Conservation (phyloP, 805 yeast species). For the Candida pseudoglaebosa region DNA sequence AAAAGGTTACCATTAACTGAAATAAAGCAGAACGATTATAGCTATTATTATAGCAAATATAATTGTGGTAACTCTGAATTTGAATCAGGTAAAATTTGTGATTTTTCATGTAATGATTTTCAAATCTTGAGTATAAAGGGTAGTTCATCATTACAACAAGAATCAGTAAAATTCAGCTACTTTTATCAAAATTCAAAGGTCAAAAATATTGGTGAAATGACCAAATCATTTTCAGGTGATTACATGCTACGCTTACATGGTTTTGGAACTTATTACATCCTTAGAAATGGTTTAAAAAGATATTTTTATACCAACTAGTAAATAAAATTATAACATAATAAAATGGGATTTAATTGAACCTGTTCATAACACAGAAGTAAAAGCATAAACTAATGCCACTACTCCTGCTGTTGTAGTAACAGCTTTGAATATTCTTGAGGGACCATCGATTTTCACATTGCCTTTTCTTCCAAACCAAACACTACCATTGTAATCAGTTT, state of each 20-base stretch:
- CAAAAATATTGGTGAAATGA: background rate
- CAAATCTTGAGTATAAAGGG: background rate
- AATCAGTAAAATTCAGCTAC: background rate
- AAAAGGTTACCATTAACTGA: background rate
- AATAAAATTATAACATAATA: too few species aligned
- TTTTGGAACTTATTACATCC: background rate
- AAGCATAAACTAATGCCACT: slow-evolving; percentile 21
- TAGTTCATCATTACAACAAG: background rate
- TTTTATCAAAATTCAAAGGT: background rate
- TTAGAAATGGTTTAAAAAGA: background rate
- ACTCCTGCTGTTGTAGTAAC: slow-evolving; percentile 32
- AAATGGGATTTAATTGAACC: too few species aligned
- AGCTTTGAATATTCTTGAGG: slow-evolving; percentile 24
- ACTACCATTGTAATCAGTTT: slow-evolving; percentile 24
- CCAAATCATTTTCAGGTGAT: background rate
- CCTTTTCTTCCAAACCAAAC: slow-evolving; percentile 40
- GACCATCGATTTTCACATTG: slow-evolving; percentile 31
- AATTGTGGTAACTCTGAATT: too few species aligned
- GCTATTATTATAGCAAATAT: too few species aligned
- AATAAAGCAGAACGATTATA: too few species aligned
- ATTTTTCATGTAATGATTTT: too few species aligned
- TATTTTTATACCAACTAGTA: too few species aligned
- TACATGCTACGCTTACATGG: background rate
- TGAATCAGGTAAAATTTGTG: too few species aligned
- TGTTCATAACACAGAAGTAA: slow-evolving; percentile 11